These are phyloP conservation scores for Teratosphaeria gauchensis DNA, from an alignment of 2,329 filamentous ascomycete species.

Conservation along the genomic window DNA sequence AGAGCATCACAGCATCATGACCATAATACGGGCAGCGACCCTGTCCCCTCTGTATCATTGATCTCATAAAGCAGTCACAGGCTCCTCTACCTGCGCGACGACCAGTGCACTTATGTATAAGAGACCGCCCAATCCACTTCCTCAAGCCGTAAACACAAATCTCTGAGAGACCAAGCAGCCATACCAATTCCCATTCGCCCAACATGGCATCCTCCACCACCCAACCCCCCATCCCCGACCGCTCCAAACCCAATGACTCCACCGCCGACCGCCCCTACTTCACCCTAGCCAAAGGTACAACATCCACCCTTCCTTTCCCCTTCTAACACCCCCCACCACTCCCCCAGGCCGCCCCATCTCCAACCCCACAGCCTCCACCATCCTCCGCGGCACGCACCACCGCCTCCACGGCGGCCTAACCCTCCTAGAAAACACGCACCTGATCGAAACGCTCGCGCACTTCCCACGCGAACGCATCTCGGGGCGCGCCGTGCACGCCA, in stretches of 20 bases:
- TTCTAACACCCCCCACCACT: too few species aligned
- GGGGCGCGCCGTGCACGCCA: too few species aligned
- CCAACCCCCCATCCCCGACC: not conserved
- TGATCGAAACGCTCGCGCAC: not conserved
- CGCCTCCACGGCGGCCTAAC: not conserved
- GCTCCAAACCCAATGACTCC: not conserved
- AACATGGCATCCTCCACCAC: too few species aligned
- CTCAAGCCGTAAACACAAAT: too few species aligned
- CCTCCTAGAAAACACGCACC: not conserved
- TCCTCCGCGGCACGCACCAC: not conserved
- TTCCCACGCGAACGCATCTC: slow-evolving; percentile 14
- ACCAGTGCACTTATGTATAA: not conserved
- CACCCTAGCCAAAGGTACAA: not conserved
- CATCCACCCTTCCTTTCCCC: too few species aligned
- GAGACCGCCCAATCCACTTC: too few species aligned
- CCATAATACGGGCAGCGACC: not conserved
- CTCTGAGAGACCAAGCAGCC: too few species aligned
- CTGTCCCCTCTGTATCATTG: not conserved
- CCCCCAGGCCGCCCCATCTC: too few species aligned
- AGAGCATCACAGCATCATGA: not conserved
- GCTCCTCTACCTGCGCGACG: not conserved
- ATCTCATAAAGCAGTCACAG: not conserved
- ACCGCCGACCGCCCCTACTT: not conserved
- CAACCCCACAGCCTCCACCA: not conserved
- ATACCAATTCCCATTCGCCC: too few species aligned